Base-by-base conservation (phyloP, 164 flowering plant species). In the Aristolochia fimbriata region DNA sequence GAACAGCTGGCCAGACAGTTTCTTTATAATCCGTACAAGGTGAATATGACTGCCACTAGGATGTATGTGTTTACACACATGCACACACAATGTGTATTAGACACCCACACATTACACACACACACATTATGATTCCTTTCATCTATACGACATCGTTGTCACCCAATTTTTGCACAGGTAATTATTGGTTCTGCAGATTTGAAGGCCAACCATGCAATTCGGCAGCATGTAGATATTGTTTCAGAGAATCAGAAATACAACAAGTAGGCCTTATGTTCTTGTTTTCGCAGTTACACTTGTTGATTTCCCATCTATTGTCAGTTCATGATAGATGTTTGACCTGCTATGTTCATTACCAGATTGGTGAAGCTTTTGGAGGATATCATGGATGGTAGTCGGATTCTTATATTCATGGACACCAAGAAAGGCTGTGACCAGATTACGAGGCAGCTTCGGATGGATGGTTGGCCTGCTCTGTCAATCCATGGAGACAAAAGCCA, bases 391-490 rank as follows among this genome's bases (percentile, higher is more conserved):
- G 99, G 99, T 13, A 86, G 97, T 74, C 82, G 99, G 49, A 93
- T 93, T 63, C 72, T 93, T 64, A 82, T 93, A 59, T 93, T 93
- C 74, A 83, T 93, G 92, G 99, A 90, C 68, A 93, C 99, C n/a
- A 93, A 93, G 71, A 93, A 87, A 73, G 99, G 99, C 46, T 90
- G 99, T 69, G 98, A 93, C 70, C 97, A 90, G 63, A 70, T 82
- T 33, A 93, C 98, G 20, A 75, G 99, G 72, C 97, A 93, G 79
- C 97, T 93, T 64, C 94, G 96, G 24, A 88, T 83, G 94, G 99
- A 90, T 80, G 99, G 96, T 62, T 93, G 99, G 99, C 99, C 99
- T 66, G 97, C 99, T 25, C 86, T 93, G 25, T 90, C 99, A 60
- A 93, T 93, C 64, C 99, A 93, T 70, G 99, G 99, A 57, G 97